Evolutionary conservation across 805 yeast genomes (phyloP).

Genomic region (Zygotorulaspora chibaensis): DNA sequence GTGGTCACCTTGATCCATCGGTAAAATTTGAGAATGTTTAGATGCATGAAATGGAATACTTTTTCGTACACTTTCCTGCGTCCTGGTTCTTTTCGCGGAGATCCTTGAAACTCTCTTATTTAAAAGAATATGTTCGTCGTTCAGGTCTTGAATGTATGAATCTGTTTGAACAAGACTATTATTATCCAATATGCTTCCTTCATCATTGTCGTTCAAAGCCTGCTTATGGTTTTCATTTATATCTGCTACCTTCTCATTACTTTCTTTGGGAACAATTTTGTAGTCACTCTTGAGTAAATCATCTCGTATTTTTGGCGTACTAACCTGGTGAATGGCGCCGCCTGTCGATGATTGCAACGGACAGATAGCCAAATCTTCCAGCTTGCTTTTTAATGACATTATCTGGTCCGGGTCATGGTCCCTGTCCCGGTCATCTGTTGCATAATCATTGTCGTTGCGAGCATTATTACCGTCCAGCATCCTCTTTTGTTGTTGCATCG

Average conservation of each 20-base stretch:
- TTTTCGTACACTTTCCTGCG: conserved; percentile 25
- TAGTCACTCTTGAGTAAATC: background rate
- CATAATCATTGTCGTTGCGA: too few species aligned
- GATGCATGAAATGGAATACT: conserved; percentile 34
- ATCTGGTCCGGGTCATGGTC: background rate
- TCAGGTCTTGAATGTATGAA: conserved; percentile 36
- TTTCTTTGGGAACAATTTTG: background rate
- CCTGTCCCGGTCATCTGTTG: background rate
- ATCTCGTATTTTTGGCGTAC: background rate
- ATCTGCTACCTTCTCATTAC: too few species aligned
- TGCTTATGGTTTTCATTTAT: background rate
- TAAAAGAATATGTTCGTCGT: conserved; percentile 33
- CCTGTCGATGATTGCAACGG: background rate
- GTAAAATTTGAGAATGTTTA: conserved; percentile 35
- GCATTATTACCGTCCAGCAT: background rate
- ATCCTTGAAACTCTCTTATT: conserved; percentile 31
- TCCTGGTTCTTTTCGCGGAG: conserved; percentile 16
- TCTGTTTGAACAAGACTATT: conserved; percentile 28
- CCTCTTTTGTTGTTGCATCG: conserved; percentile 9
- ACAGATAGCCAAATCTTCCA: background rate
- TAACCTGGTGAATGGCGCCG: background rate
- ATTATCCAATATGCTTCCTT: conserved; percentile 11
- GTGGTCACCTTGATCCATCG: conserved; percentile 19
- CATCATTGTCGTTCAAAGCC: background rate
- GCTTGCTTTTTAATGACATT: background rate